phyloP scores from a whole-genome alignment of 345 rosid genomes.

The Cardamine chenopodiifolia region DNA sequence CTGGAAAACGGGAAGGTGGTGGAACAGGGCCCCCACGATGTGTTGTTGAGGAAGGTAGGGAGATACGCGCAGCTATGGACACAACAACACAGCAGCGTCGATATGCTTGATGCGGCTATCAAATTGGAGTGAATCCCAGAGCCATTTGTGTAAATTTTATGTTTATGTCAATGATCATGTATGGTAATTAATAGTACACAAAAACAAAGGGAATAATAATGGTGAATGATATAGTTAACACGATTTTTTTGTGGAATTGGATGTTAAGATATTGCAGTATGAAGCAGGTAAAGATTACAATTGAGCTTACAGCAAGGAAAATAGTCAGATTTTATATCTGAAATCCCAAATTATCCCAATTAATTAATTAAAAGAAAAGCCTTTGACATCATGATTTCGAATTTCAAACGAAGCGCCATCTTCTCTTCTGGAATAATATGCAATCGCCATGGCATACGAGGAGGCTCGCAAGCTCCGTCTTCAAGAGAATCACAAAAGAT shows the following conservation, averaged over 20 bases:
- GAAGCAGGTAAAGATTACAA: neutral
- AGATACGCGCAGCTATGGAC: slow-evolving; percentile 97
- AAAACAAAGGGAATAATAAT: slow-evolving; percentile 4
- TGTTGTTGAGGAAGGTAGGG: slow-evolving; percentile 71
- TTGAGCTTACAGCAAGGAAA: neutral
- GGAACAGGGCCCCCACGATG: slow-evolving; percentile 91
- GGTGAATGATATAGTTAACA: slow-evolving; percentile 8
- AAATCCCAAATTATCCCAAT: slow-evolving; percentile 2
- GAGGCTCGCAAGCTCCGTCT: slow-evolving; percentile 54
- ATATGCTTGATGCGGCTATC: slow-evolving; percentile 60
- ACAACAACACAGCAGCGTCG: slow-evolving; percentile 76
- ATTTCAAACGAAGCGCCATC: slow-evolving; percentile 29
- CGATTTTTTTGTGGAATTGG: slow-evolving; percentile 5
- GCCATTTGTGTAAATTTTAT: slow-evolving; percentile 16
- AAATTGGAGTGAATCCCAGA: slow-evolving; percentile 44
- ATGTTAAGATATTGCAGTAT: neutral
- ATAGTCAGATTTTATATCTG: neutral
- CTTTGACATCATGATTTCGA: neutral
- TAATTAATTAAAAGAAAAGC: neutral
- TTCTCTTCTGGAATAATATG: neutral
- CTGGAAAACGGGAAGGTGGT: slow-evolving; percentile 92
- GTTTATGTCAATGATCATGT: slow-evolving; percentile 23
- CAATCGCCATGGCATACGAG: slow-evolving; percentile 44
- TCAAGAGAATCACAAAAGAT: slow-evolving; percentile 50
- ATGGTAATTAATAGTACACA: slow-evolving; percentile 21